Conservation (phyloP, 805 yeast genomes). For the Isabelozyma pseudorhagii region DNA sequence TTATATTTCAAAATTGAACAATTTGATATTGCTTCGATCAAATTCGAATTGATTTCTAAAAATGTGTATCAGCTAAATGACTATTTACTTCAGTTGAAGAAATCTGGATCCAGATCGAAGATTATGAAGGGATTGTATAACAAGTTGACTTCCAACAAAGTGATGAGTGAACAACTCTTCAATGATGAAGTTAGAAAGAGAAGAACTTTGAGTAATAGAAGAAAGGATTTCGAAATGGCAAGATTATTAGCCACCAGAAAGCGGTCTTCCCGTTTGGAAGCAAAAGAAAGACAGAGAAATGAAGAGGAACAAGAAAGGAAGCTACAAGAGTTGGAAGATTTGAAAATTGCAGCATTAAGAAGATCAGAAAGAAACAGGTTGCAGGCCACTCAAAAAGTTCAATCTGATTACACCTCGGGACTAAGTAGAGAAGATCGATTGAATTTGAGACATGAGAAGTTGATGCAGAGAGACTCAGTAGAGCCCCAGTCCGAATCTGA, state of each 20-base stretch:
- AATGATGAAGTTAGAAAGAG: conserved; percentile 51
- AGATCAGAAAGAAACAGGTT: conserved; percentile 41
- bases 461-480: neutral
- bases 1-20: conserved; percentile 17
- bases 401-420: conserved; percentile 16
- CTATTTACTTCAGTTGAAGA: conserved; percentile 21
- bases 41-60: conserved; percentile 28
- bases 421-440: conserved; percentile 33
- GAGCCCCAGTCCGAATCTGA: neutral
- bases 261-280: conserved; percentile 70
- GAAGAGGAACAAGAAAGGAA: conserved; percentile 53
- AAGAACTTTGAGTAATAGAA: conserved; percentile 50
- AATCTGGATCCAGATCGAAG: conserved; percentile 33
- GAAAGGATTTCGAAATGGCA: conserved; percentile 62
- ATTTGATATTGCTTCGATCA: conserved; percentile 27
- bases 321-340: conserved; percentile 44
- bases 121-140: conserved; percentile 19
- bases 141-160: conserved; percentile 9
- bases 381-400: conserved; percentile 24
- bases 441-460: conserved; percentile 19
- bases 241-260: conserved; percentile 65
- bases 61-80: conserved; percentile 28
- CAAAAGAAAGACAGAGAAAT: conserved; percentile 47
- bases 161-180: conserved; percentile 19
- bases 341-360: conserved; percentile 40